Conservation (phyloP, 257 asterid species). For the Plantago ovata region DNA sequence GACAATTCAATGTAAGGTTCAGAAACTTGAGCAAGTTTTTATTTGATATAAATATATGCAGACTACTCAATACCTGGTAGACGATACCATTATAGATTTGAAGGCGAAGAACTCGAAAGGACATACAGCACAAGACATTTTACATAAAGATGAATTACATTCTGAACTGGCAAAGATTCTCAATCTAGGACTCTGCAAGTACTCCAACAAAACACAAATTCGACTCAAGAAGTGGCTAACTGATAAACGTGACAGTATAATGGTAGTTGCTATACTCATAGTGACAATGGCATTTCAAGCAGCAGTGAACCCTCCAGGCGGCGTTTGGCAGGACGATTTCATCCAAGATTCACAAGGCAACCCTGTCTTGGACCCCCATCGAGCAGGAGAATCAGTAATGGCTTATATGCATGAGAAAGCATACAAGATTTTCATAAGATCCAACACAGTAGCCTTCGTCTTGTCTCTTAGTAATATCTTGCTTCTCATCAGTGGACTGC, state of each 20-base stretch:
- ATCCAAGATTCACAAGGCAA: not conserved
- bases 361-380: not conserved
- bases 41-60: constrained; percentile 18
- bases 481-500: constrained; percentile 37
- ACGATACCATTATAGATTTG: constrained; percentile 18
- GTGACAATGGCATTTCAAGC: constrained; percentile 16
- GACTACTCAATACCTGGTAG: constrained; percentile 28
- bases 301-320: constrained; percentile 12
- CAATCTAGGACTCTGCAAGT: too few relatives aligned
- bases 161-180: not conserved
- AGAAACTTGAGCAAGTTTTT: too few relatives aligned
- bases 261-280: constrained; percentile 13
- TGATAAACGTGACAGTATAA: constrained; percentile 11
- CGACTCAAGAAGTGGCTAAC: constrained; percentile 24
- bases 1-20: too few relatives aligned
- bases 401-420: constrained; percentile 5
- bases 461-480: constrained; percentile 31
- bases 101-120: constrained; percentile 24
- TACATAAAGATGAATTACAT: not conserved
- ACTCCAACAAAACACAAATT: not conserved
- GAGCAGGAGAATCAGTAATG: constrained; percentile 30
- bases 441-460: constrained; percentile 27
- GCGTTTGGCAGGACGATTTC: constrained; percentile 8
- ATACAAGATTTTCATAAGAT: constrained; percentile 17
- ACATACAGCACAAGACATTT: constrained; percentile 24